Base-by-base conservation (phyloP, 163 green algal species). In the Scenedesmus sp. region DNA sequence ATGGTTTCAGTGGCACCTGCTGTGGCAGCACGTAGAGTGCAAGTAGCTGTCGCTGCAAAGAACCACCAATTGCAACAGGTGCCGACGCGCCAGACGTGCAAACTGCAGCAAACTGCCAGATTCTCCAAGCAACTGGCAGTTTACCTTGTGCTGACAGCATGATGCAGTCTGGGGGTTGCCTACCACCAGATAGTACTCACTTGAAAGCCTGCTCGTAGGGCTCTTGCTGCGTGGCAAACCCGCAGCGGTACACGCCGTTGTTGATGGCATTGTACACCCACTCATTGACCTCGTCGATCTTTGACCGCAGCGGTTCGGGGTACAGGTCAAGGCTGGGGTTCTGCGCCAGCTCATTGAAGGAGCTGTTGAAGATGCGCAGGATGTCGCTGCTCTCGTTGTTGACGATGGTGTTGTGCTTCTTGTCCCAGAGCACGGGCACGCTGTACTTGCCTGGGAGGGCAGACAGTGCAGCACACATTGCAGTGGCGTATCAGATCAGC, bases 371-470 rank as follows among this genome's bases (percentile, higher is more conserved):
- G 93, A 99, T 99, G 70, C 97, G 94, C 30, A 99, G 90, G 86
- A 99, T 99, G 78, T 99, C 98, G 6, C 91, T 92, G 85, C 90
- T 97, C 94, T 99, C 98, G 90, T 99, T 99, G 95, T 99, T 99
- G 30, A 99, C 98, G 65, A 99, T 99, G 0, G 93, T 97, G 13
- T 94, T 93, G 59, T 94, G 80, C 94, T 98, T 95, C 91, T 98
- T 99, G 96, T 99, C 98, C 96, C 97, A 99, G 56, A 99, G 93
- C 35, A 99, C 95, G 0, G 98, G 98, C 35, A 99, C 98, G 0
- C 93, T 97, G 94, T 98, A 99, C 92, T 98, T 99, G 84, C 96
- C 96, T 98, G 93, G 12, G 10, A n/a, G 35, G 65, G 65, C 30
- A 40, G 53, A 37, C 59, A 35, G 59, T 35, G 22, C 22, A 72